Base-by-base conservation (phyloP, 371 early-diverging fungal species). In the Zopfochytrium polystomum region DNA sequence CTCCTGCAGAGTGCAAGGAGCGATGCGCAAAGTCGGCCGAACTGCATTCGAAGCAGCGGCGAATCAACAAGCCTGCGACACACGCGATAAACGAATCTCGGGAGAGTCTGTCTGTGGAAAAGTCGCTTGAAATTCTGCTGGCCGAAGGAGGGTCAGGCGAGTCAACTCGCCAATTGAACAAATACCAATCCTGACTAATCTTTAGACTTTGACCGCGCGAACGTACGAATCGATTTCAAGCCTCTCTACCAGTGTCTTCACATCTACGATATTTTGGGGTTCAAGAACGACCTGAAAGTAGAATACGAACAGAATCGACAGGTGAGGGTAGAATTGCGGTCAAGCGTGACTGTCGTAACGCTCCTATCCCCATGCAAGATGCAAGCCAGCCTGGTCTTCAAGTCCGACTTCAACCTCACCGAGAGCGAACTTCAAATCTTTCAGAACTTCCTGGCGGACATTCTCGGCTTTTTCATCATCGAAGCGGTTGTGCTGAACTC, bases 171-270 rank as follows among this genome's bases (percentile, higher is more conserved):
- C n/a, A n/a, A n/a, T n/a, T n/a, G n/a, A n/a, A n/a, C n/a, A n/a
- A n/a, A n/a, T n/a, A n/a, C n/a, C n/a, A n/a, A n/a, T n/a, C n/a
- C n/a, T n/a, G n/a, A n/a, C n/a, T n/a, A n/a, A n/a, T n/a, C n/a
- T n/a, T n/a, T n/a, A n/a, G n/a, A 9, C 27, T 18, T 22, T 60
- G 68, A 66, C 45, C 57, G 52, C 26, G 81, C 82, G 2, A 82
- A 85, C 15, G 78, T 88, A 7, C 77, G 88, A 25, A 81, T 98
- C 55, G 93, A 96, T 69, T 91, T 96, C 75, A 87, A 88, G 63
- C 95, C 98, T 13, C 77, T 98, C 50, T 96, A 92, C 77, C 92
- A 92, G 70, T 93, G 96, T 64, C 81, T 97, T 43, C 94, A 96
- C 65, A 95, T 98, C 35, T 86, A 93, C 68, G 90, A 90, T 58